Conservation (phyloP, 2,329 filamentous ascomycete species). For the Colletotrichum cordylinicola region DNA sequence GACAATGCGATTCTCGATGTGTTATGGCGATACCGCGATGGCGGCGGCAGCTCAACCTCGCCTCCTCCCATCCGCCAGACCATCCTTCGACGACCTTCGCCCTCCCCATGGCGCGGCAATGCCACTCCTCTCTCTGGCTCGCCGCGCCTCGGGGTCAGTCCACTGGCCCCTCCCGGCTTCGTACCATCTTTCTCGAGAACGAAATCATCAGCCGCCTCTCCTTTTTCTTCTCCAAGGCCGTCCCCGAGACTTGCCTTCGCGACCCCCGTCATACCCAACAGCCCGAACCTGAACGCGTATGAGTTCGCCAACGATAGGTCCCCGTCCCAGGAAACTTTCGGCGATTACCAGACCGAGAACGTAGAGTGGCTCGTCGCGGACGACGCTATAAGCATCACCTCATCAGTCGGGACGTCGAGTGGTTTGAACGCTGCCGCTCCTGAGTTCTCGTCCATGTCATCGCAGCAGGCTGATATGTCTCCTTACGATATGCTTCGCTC, state of each 20-base stretch:
- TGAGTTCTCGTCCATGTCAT: constrained; percentile 69
- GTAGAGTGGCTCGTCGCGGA: constrained; percentile 98
- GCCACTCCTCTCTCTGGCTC: constrained; percentile 84
- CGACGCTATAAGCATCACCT: constrained; percentile 80
- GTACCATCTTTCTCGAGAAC: constrained; percentile 79
- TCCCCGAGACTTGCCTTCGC: constrained; percentile 91
- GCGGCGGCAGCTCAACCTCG: constrained; percentile 69
- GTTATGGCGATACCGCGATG: constrained; percentile 82
- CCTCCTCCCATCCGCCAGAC: constrained; percentile 88
- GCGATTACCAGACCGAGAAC: constrained; percentile 90
- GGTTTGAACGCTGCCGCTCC: constrained; percentile 80
- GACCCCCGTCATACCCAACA: constrained; percentile 90
- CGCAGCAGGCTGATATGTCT: constrained; percentile 87
- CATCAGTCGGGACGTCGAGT: constrained; percentile 71
- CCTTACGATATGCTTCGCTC: constrained; percentile 98
- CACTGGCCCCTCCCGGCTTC: constrained; percentile 85
- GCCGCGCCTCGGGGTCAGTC: constrained; percentile 80
- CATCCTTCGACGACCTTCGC: constrained; percentile 87
- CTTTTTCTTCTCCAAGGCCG: constrained; percentile 91
- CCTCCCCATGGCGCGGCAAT: constrained; percentile 89
- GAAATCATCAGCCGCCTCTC: constrained; percentile 81
- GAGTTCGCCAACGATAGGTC: constrained; percentile 86
- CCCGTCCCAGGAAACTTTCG: constrained; percentile 84
- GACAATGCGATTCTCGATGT: constrained; percentile 92
- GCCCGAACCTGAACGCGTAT: constrained; percentile 92